These are phyloP conservation scores for Alisma plantagoaquatica DNA, from an alignment of 106 monocot genomes.

Conservation along the genomic window DNA sequence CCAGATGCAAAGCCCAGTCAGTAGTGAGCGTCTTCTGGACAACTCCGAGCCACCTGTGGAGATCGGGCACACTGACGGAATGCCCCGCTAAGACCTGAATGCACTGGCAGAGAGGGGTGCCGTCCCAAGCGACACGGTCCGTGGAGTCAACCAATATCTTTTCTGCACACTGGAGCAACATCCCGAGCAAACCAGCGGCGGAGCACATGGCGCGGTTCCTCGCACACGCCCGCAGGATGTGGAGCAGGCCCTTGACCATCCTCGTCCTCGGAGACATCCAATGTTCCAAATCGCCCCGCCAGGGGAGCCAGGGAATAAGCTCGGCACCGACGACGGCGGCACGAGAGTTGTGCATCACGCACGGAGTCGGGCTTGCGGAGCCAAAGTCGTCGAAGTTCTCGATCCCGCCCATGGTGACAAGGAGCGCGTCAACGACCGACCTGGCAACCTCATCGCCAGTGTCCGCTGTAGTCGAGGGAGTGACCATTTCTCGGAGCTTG, in stretches of 20 bases:
- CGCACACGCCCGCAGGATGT: conserved; percentile 49
- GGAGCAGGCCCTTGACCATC: conserved; percentile 62
- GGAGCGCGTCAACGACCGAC: conserved; percentile 70
- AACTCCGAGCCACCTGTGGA: conserved; percentile 59
- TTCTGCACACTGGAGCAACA: conserved; percentile 41
- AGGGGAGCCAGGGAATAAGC: conserved; percentile 59
- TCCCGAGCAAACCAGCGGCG: conserved; percentile 42
- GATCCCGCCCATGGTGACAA: conserved; percentile 71
- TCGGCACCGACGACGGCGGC: conserved; percentile 62
- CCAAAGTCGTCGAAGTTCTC: conserved; percentile 45
- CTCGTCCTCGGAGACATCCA: conserved; percentile 63
- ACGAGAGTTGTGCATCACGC: conserved; percentile 53
- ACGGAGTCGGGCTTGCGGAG: conserved; percentile 27
- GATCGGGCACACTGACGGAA: conserved; percentile 59
- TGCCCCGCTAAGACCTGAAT: conserved; percentile 70
- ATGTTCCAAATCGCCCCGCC: conserved; percentile 34
- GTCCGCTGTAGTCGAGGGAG: conserved; percentile 4
- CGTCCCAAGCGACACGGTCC: conserved; percentile 39
- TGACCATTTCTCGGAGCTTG: conserved; percentile 25
- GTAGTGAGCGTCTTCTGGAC: conserved; percentile 41
- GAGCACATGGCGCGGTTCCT: conserved; percentile 90
- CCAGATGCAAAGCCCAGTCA: conserved; percentile 51
- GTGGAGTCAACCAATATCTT: conserved; percentile 22
- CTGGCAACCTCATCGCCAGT: conserved; percentile 23
- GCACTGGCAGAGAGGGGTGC: conserved; percentile 44